Evolutionary conservation across 306 rosid genomes (phyloP).

Genomic region (Neltuma alba): DNA sequence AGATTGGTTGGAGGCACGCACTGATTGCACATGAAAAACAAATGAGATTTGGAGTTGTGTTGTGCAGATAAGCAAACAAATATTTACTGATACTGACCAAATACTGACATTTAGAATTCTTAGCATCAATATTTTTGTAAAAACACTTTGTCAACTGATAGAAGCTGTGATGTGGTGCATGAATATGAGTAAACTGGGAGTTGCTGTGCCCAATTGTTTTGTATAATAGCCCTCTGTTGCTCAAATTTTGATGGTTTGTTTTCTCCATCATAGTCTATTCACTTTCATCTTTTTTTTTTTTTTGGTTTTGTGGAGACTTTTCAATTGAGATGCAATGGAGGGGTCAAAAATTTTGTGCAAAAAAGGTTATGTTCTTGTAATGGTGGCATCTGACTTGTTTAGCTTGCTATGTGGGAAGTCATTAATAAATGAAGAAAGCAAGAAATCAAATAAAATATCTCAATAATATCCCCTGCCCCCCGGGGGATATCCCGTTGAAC

Average conservation of each 20-base stretch:
- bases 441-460: background rate
- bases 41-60: background rate
- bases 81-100: background rate
- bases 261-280: no score
- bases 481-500: no score
- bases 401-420: no score
- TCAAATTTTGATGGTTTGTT: no score
- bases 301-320: conserved; percentile 2
- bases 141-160: background rate
- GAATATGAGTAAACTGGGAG: conserved; percentile 2
- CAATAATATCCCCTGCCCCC: no score
- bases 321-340: background rate
- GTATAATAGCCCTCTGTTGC: no score
- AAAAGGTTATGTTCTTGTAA: no score
- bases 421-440: background rate
- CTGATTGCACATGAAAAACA: conserved; percentile 1
- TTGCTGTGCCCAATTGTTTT: conserved; percentile 18
- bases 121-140: conserved; percentile 1
- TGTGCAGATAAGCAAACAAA: background rate
- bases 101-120: background rate
- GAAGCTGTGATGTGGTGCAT: conserved; percentile 8
- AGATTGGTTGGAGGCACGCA: conserved; percentile 22
- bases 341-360: no score
- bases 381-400: no score
- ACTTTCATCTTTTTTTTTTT: no score